phyloP scores from a whole-genome alignment of 2,329 filamentous ascomycete genomes.

The Ceratocystis harringtonii region DNA sequence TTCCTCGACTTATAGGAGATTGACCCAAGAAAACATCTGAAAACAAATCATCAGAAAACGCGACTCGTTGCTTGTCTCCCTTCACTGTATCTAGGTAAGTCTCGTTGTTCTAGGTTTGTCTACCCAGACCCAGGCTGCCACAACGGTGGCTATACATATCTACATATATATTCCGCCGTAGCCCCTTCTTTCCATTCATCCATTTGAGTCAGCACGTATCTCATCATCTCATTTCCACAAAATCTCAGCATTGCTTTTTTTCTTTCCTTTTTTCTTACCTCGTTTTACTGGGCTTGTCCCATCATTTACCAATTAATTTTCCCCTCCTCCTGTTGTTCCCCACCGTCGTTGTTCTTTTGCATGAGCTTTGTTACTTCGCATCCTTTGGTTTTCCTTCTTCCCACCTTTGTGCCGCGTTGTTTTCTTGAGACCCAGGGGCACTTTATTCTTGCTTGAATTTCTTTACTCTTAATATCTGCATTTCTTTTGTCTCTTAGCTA shows the following conservation, averaged over 20 bases:
- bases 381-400: background rate
- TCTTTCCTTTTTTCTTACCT: background rate
- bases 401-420: background rate
- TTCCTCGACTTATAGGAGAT: slow-evolving; percentile 10
- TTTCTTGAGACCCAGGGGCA: slow-evolving; percentile 2
- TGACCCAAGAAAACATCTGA: background rate
- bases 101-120: background rate
- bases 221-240: background rate
- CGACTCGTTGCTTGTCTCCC: background rate
- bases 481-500: background rate
- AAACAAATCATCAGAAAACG: background rate
- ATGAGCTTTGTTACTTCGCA: slow-evolving; percentile 10
- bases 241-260: background rate
- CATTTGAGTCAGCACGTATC: background rate
- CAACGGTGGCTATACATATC: background rate
- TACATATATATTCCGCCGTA: background rate
- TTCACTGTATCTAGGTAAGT: background rate
- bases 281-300: background rate
- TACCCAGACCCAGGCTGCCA: background rate
- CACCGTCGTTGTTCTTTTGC: slow-evolving; percentile 13
- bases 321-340: slow-evolving; percentile 6
- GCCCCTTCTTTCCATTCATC: background rate
- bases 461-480: slow-evolving; percentile 4
- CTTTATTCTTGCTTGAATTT: slow-evolving; percentile 3
- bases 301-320: slow-evolving; percentile 10